Evolutionary conservation across 345 rosid genomes (phyloP).

Genomic region (Lepidium didymum): DNA sequence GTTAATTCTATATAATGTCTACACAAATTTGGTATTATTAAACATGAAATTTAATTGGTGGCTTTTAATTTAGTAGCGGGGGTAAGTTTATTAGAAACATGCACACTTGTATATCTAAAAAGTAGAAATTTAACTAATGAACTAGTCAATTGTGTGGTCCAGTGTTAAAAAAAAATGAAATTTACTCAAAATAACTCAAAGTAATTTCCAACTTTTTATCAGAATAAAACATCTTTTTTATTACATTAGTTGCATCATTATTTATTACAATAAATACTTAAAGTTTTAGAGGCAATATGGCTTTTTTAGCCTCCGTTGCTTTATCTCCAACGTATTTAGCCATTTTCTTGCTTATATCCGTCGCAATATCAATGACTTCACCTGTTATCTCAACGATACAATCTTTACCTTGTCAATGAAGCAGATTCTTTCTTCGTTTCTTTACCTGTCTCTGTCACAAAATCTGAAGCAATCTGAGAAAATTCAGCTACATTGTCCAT

Average conservation of each 20-base stretch:
- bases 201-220: neutral
- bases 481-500: slow-evolving; percentile 17
- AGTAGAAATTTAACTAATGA: too few relatives aligned
- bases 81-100: too few relatives aligned
- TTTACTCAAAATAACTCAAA: too few relatives aligned
- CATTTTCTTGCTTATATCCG: slow-evolving; percentile 8
- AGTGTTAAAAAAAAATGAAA: too few relatives aligned
- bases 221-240: neutral
- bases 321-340: slow-evolving; percentile 14
- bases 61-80: too few relatives aligned
- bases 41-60: too few relatives aligned
- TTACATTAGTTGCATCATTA: neutral
- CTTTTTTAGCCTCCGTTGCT: slow-evolving; percentile 19
- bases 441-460: slow-evolving; percentile 8
- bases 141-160: too few relatives aligned
- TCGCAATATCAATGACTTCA: slow-evolving; percentile 10
- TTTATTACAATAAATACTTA: neutral
- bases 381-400: neutral
- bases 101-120: too few relatives aligned
- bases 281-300: slow-evolving; percentile 16
- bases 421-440: slow-evolving; percentile 15
- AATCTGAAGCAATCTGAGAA: slow-evolving; percentile 11
- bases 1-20: too few relatives aligned
- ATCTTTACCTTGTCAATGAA: slow-evolving; percentile 2
- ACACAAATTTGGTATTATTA: too few relatives aligned